phyloP scores from a whole-genome alignment of 2,329 filamentous ascomycete species.

The Aspergillus uvarum region DNA sequence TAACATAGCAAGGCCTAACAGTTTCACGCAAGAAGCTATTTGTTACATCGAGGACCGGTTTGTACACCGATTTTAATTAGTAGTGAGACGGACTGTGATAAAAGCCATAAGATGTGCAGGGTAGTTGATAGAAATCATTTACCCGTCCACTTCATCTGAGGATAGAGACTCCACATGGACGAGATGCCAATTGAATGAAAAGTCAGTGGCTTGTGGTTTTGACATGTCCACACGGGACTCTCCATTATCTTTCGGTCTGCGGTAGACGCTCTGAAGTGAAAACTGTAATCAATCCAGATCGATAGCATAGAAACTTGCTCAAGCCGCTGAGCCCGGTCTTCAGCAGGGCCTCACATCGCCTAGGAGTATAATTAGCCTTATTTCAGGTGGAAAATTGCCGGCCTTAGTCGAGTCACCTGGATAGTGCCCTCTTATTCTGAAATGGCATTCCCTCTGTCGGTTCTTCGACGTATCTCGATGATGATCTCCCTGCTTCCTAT shows the following conservation, averaged over 20 bases:
- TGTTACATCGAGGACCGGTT: not conserved
- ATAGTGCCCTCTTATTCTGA: constrained; percentile 72
- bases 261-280: too few species aligned
- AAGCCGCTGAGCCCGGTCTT: constrained; percentile 71
- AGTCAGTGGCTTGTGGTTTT: too few species aligned
- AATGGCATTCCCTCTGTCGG: constrained; percentile 64
- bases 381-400: not conserved
- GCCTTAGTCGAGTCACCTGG: constrained; percentile 54
- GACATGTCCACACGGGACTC: too few species aligned
- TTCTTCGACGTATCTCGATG: constrained; percentile 78
- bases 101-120: too few species aligned
- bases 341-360: constrained; percentile 92
- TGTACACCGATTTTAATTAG: not conserved
- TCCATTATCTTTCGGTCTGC: too few species aligned
- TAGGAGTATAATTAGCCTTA: constrained; percentile 33
- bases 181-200: too few species aligned
- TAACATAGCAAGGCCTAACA: not conserved
- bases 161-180: too few species aligned
- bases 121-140: too few species aligned
- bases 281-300: too few species aligned
- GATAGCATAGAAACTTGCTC: constrained; percentile 16
- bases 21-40: not conserved
- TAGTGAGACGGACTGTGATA: too few species aligned
- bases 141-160: too few species aligned
- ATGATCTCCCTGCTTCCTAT: constrained; percentile 70